Evolutionary conservation across 345 rosid species (phyloP).

Genomic region (Salix brachista): DNA sequence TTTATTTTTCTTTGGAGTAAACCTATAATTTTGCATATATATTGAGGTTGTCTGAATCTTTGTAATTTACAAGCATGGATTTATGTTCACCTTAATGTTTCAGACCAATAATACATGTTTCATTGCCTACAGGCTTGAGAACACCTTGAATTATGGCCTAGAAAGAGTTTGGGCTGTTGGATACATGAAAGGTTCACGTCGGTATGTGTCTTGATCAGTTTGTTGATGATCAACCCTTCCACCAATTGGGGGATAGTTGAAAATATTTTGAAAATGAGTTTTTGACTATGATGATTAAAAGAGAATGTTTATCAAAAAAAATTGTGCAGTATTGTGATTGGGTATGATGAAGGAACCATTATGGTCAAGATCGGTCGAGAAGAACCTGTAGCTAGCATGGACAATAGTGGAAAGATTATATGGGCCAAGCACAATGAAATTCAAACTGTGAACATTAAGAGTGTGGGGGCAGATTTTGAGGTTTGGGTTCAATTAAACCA

Average conservation of each 20-base stretch:
- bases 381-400: constrained; percentile 99
- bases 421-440: constrained; percentile 99
- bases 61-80: neutral
- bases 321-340: constrained; percentile 78
- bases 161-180: constrained; percentile 99
- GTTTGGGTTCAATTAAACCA: constrained; percentile 26
- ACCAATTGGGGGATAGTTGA: constrained; percentile 1
- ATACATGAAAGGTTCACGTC: constrained; percentile 76
- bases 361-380: constrained; percentile 99
- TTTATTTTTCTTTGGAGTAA: neutral
- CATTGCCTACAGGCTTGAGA: constrained; percentile 66
- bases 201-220: constrained; percentile 44
- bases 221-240: neutral
- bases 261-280: neutral
- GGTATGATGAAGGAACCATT: constrained; percentile 99
- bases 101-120: neutral
- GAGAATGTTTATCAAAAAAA: neutral
- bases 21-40: too few species aligned
- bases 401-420: constrained; percentile 93
- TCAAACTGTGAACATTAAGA: constrained; percentile 97
- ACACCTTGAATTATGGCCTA: constrained; percentile 84
- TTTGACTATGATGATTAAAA: neutral
- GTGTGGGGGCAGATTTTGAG: constrained; percentile 95
- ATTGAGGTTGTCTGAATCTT: neutral
- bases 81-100: neutral